phyloP scores from a whole-genome alignment of 2,329 filamentous ascomycete genomes.

The Beauveria asiatica region DNA sequence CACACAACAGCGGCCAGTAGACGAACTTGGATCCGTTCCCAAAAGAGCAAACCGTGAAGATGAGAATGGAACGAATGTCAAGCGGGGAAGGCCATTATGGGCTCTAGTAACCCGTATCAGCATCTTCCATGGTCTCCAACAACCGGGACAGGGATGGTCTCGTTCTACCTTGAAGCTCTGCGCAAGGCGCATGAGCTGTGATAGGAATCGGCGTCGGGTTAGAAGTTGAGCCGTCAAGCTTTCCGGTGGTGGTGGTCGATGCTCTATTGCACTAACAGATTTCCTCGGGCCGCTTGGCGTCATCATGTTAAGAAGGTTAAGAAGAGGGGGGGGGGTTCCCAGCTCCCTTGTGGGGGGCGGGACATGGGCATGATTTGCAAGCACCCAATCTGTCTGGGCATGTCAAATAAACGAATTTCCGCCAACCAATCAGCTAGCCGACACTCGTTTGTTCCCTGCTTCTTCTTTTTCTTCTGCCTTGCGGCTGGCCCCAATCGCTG shows the following conservation, averaged over 20 bases:
- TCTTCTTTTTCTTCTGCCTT: not conserved
- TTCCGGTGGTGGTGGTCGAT: not conserved
- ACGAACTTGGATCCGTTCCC: not conserved
- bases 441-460: too few relatives aligned
- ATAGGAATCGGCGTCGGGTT: not conserved
- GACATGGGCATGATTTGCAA: too few relatives aligned
- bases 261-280: not conserved
- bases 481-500: not conserved
- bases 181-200: not conserved
- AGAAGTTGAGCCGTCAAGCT: constrained; percentile 3
- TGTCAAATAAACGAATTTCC: not conserved
- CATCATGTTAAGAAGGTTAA: not conserved
- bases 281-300: not conserved
- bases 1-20: not conserved
- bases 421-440: not conserved
- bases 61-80: not conserved
- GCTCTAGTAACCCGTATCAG: too few relatives aligned
- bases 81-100: not conserved
- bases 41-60: not conserved
- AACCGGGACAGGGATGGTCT: not conserved
- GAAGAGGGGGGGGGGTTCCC: too few relatives aligned
- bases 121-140: not conserved
- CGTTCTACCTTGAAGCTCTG: too few relatives aligned
- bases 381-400: not conserved
- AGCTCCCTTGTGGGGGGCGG: too few relatives aligned